A percentile compares a stretch with the other conserved stretches of the same genome.
phyloP scores from a whole-genome alignment of 176 grass and related monocot genomes.

The Metroxylon sagu region DNA sequence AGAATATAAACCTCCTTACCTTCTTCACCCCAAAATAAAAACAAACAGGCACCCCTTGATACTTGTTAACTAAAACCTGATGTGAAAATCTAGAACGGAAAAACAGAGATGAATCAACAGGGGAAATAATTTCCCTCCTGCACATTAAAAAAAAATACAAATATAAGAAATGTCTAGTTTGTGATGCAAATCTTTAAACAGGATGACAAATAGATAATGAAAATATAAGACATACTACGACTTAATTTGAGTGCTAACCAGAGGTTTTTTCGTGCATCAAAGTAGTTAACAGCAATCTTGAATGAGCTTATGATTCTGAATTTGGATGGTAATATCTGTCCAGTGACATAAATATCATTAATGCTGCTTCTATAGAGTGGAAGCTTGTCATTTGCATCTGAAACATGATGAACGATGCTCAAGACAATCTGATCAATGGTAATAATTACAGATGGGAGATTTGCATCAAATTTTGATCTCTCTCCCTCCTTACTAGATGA shows the following conservation, averaged over 20 bases:
- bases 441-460: conserved; percentile 46
- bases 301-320: conserved; percentile 68
- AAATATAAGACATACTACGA: not conserved
- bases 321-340: conserved; percentile 53
- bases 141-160: conserved; percentile 7
- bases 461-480: conserved; percentile 29
- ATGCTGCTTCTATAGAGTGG: conserved; percentile 60
- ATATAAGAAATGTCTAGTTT: too few relatives aligned
- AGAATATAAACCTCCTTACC: conserved; percentile 24
- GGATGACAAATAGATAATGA: too few relatives aligned
- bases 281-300: conserved; percentile 44
- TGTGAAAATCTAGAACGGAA: conserved; percentile 44
- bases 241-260: conserved; percentile 44
- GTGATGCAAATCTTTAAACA: too few relatives aligned
- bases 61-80: conserved; percentile 23
- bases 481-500: conserved; percentile 24
- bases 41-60: conserved; percentile 24
- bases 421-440: conserved; percentile 47
- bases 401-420: conserved; percentile 61
- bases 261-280: conserved; percentile 45
- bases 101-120: conserved; percentile 52
- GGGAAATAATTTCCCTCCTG: conserved; percentile 69
- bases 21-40: conserved; percentile 58
- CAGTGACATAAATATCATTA: conserved; percentile 43
- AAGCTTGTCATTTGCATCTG: conserved; percentile 46